Conservation (phyloP, 2,329 filamentous ascomycete genomes). For the Grosmannia serpens region DNA sequence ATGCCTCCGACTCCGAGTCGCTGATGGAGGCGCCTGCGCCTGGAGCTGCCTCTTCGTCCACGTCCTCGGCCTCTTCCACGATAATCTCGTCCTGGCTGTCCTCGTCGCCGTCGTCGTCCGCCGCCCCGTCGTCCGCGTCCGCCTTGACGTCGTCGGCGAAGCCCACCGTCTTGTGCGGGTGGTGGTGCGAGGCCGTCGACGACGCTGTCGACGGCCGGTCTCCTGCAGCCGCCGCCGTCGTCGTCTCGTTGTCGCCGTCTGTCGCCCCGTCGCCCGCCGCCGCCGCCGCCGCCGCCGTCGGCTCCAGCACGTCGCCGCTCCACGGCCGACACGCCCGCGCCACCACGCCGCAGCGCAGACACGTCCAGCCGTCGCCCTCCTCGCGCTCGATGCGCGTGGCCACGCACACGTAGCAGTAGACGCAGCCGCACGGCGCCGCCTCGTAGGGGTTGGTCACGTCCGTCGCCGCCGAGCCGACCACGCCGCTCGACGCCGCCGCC, state of each 20-base stretch:
- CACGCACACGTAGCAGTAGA: slow-evolving; percentile 96
- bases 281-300: background rate
- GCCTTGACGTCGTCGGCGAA: slow-evolving; percentile 45
- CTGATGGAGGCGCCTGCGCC: background rate
- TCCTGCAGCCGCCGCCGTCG: background rate
- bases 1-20: slow-evolving; percentile 18
- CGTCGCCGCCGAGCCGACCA: slow-evolving; percentile 78
- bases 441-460: slow-evolving; percentile 97
- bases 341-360: slow-evolving; percentile 73
- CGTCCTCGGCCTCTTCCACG: background rate
- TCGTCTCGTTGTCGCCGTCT: background rate
- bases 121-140: slow-evolving; percentile 15
- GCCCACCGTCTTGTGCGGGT: slow-evolving; percentile 43
- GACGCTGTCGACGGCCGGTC: background rate
- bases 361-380: slow-evolving; percentile 89
- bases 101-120: slow-evolving; percentile 14
- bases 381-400: slow-evolving; percentile 81
- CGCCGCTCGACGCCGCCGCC: slow-evolving; percentile 58
- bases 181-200: background rate
- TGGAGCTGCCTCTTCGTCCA: background rate
- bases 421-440: slow-evolving; percentile 73
- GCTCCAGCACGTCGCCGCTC: slow-evolving; percentile 75
- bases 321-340: slow-evolving; percentile 83
- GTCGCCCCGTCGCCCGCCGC: background rate
- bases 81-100: background rate